Evolutionary conservation across 805 yeast genomes (phyloP), one percentile per base, ranked within the genome.

Genomic region (Barnettozyma pratensis): DNA sequence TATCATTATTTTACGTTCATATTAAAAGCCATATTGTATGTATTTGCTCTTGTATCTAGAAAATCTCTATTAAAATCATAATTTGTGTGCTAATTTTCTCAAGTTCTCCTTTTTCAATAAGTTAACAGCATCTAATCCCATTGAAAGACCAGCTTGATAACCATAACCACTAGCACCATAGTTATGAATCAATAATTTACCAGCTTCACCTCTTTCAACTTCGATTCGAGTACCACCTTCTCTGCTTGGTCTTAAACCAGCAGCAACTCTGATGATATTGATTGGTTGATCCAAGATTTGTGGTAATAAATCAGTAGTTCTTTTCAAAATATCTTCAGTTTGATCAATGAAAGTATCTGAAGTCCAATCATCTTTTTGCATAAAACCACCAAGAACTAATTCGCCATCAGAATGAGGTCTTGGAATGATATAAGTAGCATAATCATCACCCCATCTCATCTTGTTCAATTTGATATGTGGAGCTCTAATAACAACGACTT

Each of bases 191-290:
- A 83, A 59, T 1, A 71, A 48, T 46, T 70, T 68, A 3, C 74
- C 78, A 26, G 66, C 69, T 9, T 64, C 68, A 11, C 68, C 65
- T 4, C 47, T 50, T 55, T 83, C 85, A 39, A 65, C 62, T 60
- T 85, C 94, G 39, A 87, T 77, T 45, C 95, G 71, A 6, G 77
- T 81, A 5, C 95, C 95, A 11, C 91, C 94, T 38, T 77, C 73
- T 59, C 95, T 75, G 37, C 83, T 72, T 6, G 96, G 96, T 54
- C 96, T 75, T 41, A 85, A 70, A 0, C 95, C 96, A 6, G 90
- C 82, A 1, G 77, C 86, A 37, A 79, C 82, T 46, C 87, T 74
- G 9, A 85, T 44, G 29, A 87, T 72, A 54, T 82, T 85, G 41
- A 70, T 62, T 26, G 57, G 78, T 64, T 53, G 43, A 12, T 66